These are phyloP conservation scores for Cucurbita argyrosperma DNA, from an alignment of 306 rosid genomes.

Conservation along the genomic window DNA sequence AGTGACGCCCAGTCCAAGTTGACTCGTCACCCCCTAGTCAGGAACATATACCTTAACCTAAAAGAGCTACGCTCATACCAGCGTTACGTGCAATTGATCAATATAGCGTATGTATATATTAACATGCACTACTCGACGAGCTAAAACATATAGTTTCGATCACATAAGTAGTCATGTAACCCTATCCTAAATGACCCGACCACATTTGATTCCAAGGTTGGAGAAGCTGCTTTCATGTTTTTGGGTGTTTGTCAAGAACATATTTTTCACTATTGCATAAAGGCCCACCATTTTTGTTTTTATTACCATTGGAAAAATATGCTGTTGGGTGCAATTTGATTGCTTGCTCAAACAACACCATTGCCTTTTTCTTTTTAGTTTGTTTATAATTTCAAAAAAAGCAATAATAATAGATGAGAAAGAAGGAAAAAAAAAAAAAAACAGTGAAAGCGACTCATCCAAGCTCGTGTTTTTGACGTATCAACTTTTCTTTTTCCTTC, in stretches of 20 bases:
- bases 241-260: background rate
- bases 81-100: too few species aligned
- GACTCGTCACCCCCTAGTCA: too few species aligned
- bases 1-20: too few species aligned
- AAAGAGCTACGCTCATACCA: too few species aligned
- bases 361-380: background rate
- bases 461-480: background rate
- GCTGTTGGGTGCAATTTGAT: background rate
- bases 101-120: too few species aligned
- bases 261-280: background rate
- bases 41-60: too few species aligned
- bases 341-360: background rate
- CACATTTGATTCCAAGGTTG: background rate
- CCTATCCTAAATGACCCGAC: background rate
- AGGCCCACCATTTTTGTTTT: background rate
- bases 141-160: too few species aligned
- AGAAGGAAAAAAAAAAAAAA: too few species aligned
- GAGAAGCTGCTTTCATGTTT: conserved; percentile 2
- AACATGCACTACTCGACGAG: too few species aligned
- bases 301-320: background rate
- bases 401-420: background rate
- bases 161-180: background rate
- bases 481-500: background rate
- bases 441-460: background rate
- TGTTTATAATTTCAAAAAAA: background rate